Evolutionary conservation across 768 basidiomycete species (phyloP).

Genomic region (Hebeloma cylindrosporum): DNA sequence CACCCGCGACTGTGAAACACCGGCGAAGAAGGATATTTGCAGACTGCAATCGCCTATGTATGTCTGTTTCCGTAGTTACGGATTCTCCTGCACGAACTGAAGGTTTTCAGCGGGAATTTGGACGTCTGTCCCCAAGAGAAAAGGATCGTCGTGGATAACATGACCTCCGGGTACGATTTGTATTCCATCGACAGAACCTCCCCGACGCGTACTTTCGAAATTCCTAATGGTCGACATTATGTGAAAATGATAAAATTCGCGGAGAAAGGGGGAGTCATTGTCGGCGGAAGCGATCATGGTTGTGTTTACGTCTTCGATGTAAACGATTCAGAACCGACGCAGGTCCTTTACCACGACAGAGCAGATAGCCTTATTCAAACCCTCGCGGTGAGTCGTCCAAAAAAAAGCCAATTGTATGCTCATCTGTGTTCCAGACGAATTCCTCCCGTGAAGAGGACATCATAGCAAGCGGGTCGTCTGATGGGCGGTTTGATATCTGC

Average conservation of each 20-base stretch:
- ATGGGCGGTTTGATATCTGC: too few species aligned
- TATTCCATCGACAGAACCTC: conserved; percentile 4
- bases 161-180: conserved; percentile 3
- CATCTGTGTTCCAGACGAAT: background rate
- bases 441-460: too few species aligned
- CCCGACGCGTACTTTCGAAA: conserved; percentile 1
- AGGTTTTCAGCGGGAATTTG: too few species aligned
- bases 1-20: too few species aligned
- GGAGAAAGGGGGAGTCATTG: background rate
- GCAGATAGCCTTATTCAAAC: background rate
- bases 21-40: too few species aligned
- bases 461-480: too few species aligned
- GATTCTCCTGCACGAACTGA: too few species aligned
- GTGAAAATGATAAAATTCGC: background rate
- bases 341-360: conserved; percentile 1
- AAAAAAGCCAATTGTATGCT: background rate
- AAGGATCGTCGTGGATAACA: conserved; percentile 1
- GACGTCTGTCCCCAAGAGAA: background rate
- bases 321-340: background rate
- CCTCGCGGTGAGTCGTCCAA: background rate
- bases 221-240: background rate
- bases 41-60: too few species aligned
- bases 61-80: too few species aligned
- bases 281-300: conserved; percentile 5
- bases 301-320: conserved; percentile 1